phyloP scores from a whole-genome alignment of 441 rosid genomes.

The Sinapis alba region DNA sequence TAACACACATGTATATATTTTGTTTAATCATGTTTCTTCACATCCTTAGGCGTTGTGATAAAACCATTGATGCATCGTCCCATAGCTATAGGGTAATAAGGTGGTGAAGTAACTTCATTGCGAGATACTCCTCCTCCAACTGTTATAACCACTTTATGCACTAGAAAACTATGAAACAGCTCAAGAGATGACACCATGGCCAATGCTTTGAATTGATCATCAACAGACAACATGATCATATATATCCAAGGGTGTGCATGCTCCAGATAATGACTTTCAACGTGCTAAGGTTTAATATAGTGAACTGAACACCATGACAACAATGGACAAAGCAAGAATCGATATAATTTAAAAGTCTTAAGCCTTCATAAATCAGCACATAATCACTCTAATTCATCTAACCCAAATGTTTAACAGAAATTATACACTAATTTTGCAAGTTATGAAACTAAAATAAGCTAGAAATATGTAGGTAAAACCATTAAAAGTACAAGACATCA shows the following conservation, averaged over 20 bases:
- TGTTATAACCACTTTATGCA: not conserved
- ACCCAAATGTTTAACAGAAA: not conserved
- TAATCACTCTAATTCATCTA: not conserved
- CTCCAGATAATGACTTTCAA: not conserved
- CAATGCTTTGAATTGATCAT: not conserved
- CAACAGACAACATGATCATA: not conserved
- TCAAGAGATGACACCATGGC: not conserved
- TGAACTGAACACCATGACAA: not conserved
- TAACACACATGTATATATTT: not conserved
- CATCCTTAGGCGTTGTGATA: not conserved
- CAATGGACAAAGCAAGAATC: not conserved
- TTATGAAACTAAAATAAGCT: not conserved
- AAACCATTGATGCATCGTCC: not conserved
- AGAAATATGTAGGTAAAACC: not conserved
- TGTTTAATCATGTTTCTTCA: not conserved
- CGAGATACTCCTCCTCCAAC: not conserved
- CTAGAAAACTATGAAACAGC: not conserved
- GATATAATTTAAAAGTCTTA: not conserved
- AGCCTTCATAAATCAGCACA: not conserved
- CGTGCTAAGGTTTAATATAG: not conserved
- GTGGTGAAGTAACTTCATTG: not conserved
- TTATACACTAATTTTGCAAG: not conserved
- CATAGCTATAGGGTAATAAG: not conserved
- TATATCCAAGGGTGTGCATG: not conserved
- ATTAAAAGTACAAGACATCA: not conserved